These are phyloP conservation scores for Stachybotrys chartarum DNA, from an alignment of 2,329 filamentous ascomycete genomes.

Conservation along the genomic window DNA sequence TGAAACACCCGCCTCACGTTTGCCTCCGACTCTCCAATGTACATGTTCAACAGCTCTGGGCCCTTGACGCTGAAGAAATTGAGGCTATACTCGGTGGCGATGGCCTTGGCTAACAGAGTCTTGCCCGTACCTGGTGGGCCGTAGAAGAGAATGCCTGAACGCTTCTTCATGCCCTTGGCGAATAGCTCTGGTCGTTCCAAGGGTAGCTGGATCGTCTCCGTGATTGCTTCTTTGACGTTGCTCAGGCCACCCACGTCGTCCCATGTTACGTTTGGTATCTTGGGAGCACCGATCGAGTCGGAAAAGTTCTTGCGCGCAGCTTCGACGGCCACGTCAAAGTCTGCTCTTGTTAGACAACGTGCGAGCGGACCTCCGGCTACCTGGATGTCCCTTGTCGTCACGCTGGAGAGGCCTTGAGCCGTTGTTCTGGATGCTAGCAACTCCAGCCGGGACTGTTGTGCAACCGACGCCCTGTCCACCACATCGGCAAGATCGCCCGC, in stretches of 20 bases:
- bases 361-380: slow-evolving; percentile 77
- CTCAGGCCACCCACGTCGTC: slow-evolving; percentile 89
- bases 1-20: slow-evolving; percentile 89
- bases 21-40: slow-evolving; percentile 89
- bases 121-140: slow-evolving; percentile 88
- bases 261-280: slow-evolving; percentile 96
- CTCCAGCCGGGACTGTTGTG: slow-evolving; percentile 69
- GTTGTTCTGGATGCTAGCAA: slow-evolving; percentile 49
- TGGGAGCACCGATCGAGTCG: slow-evolving; percentile 92
- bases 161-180: slow-evolving; percentile 96
- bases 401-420: slow-evolving; percentile 23
- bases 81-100: slow-evolving; percentile 86
- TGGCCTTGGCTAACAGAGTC: slow-evolving; percentile 86
- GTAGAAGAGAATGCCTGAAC: slow-evolving; percentile 87
- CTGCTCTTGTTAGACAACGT: slow-evolving; percentile 69
- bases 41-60: slow-evolving; percentile 90
- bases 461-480: slow-evolving; percentile 79
- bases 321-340: slow-evolving; percentile 91
- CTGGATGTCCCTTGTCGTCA: slow-evolving; percentile 77
- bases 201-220: slow-evolving; percentile 92
- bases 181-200: slow-evolving; percentile 89
- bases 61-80: slow-evolving; percentile 95
- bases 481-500: slow-evolving; percentile 93
- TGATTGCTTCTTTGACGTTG: slow-evolving; percentile 94
- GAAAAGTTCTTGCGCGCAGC: slow-evolving; percentile 97